Evolutionary conservation across 2,329 filamentous ascomycete genomes (phyloP).

Genomic region (Fusarium buxicola): DNA sequence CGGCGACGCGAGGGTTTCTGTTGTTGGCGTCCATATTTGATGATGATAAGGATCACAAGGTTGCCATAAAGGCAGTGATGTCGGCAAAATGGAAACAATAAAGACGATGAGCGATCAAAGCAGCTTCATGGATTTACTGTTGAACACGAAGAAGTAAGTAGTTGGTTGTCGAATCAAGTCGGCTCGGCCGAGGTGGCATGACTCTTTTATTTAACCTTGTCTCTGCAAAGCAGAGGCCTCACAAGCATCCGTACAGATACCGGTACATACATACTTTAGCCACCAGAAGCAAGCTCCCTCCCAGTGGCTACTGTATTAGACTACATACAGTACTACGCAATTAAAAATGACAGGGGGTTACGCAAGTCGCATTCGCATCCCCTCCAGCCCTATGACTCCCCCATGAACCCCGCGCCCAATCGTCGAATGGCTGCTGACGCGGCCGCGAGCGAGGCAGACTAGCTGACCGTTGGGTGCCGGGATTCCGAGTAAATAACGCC

Average conservation of each 20-base stretch:
- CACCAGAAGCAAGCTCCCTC: no score
- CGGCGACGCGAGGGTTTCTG: slow-evolving; percentile 28
- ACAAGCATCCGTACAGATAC: no score
- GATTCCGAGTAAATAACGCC: slow-evolving; percentile 11
- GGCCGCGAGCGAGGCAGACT: slow-evolving; percentile 35
- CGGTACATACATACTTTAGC: no score
- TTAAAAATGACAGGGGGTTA: slow-evolving; percentile 22
- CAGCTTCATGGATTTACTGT: background rate
- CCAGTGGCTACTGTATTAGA: no score
- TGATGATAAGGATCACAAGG: no score
- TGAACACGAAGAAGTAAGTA: background rate
- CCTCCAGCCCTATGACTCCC: slow-evolving; percentile 42
- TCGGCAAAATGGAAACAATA: background rate
- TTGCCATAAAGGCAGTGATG: no score
- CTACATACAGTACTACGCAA: no score
- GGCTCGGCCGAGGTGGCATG: slow-evolving; percentile 8
- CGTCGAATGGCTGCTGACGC: slow-evolving; percentile 35
- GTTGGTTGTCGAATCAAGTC: background rate
- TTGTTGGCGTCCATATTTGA: slow-evolving; percentile 23
- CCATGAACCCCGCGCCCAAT: slow-evolving; percentile 27
- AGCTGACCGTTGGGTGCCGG: slow-evolving; percentile 20
- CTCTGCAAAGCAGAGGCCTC: no score
- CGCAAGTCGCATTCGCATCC: slow-evolving; percentile 37
- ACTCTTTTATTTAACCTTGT: slow-evolving; percentile 28
- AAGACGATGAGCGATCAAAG: slow-evolving; percentile 1